These are phyloP conservation scores for Phytopythium ostracodes DNA, from an alignment of 352 stramenopile species.

Conservation along the genomic window DNA sequence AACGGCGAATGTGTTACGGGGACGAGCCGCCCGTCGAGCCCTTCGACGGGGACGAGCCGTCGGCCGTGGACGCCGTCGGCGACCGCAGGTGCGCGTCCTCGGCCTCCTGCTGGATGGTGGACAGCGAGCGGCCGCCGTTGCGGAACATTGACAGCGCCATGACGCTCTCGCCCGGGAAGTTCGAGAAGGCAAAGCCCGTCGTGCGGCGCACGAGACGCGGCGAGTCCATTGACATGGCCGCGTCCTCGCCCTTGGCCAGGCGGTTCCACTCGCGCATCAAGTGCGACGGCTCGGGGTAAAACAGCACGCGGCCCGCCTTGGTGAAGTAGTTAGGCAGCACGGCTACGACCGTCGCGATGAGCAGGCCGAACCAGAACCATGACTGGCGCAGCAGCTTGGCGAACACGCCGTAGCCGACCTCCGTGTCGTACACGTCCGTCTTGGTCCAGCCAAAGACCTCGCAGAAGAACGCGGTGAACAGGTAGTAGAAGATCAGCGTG, in stretches of 20 bases:
- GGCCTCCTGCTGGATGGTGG: not conserved
- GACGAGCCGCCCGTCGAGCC: conserved; percentile 6
- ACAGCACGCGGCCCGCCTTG: conserved; percentile 80
- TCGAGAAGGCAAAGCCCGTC: conserved; percentile 86
- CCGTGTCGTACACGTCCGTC: conserved; percentile 76
- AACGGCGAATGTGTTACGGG: too few species aligned
- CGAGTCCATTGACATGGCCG: conserved; percentile 48
- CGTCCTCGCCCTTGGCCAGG: conserved; percentile 72
- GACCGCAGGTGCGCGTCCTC: conserved; percentile 5
- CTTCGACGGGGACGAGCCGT: conserved; percentile 11
- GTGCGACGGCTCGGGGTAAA: conserved; percentile 86
- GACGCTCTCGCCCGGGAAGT: conserved; percentile 67
- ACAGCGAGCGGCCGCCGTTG: conserved; percentile 16
- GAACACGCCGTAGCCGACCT: conserved; percentile 64
- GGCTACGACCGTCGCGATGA: conserved; percentile 48
- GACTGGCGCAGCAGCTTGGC: conserved; percentile 48
- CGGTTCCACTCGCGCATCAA: conserved; percentile 90
- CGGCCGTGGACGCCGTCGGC: conserved; percentile 8
- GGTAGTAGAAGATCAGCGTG: conserved; percentile 83
- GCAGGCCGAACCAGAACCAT: conserved; percentile 86
- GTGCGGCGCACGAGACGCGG: conserved; percentile 78
- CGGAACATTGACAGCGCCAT: conserved; percentile 58
- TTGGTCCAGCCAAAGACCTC: conserved; percentile 72
- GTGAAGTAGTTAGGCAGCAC: conserved; percentile 86
- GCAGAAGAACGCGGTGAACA: conserved; percentile 85